Base-by-base conservation (phyloP, 345 rosid species). In the Linum trigynum region DNA sequence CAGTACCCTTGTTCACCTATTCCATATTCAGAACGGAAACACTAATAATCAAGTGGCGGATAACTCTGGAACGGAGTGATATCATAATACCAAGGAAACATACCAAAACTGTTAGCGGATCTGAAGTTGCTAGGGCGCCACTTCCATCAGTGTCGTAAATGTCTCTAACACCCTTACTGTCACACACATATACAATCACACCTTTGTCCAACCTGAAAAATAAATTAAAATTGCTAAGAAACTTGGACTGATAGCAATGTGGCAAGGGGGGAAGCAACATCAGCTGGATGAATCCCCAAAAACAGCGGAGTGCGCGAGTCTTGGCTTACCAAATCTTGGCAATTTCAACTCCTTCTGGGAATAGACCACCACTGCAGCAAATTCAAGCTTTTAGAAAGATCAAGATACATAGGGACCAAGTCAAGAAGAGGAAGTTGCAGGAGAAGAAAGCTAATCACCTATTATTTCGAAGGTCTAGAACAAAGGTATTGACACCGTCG, bases 1-100 rank as follows among this genome's bases (percentile, higher is more conserved):
- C 99, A 0, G 96, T 90, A 23, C 99, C 99, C 78, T 88, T 94
- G 84, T 94, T 94, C 71, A 94, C 98, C 97, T 90, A 75, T 61
- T 43, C 62, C 60, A 73, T 69, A 58, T 38, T 73, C 66, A 39
- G 55, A 41, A 62, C 56, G 43, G 60, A 69, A 35, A 58, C 43
- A 50, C 3, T 12, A 39, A 37, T 23, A 23, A 12, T 48, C 53
- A 48, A 48, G 14, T 15, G 9, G 53, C 53, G 9, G 9, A 48
- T 48, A 9, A 7, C 9, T 48, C 53, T 48, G 50, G 50, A 43
- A 43, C 6, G 2, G 50, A 48, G 12, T 9, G 14, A 7, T 48
- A 48, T 10, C 14, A 1, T 10, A 48, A 48, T 2, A 57, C 60
- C n/a, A 57, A 59, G 35, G 48, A 58, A 60, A 63, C 67, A 62